Conservation (phyloP, 164 flowering plant species). For the Paratinospora sagittata region DNA sequence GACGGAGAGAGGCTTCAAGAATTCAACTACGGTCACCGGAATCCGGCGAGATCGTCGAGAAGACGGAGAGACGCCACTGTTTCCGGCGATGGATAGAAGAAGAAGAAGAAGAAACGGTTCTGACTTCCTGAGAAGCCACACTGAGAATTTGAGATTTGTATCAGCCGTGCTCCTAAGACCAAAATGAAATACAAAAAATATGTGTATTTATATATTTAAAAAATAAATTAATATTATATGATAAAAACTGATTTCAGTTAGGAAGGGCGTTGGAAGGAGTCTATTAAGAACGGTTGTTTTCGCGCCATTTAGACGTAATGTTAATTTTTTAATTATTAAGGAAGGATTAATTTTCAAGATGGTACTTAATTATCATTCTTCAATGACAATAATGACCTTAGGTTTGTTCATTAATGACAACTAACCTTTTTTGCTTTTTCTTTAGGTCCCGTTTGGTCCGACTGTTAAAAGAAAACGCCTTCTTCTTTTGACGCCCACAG, state of each 20-base stretch:
- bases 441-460: no score
- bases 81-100: conserved; percentile 6
- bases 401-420: not conserved
- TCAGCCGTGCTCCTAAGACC: no score
- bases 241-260: conserved; percentile 14
- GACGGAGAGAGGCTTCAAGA: not conserved
- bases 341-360: not conserved
- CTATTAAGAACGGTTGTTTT: conserved; percentile 25
- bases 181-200: no score
- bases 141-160: not conserved
- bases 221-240: no score
- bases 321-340: not conserved
- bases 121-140: not conserved
- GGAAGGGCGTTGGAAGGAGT: conserved; percentile 6
- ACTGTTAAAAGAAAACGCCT: no score
- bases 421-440: not conserved
- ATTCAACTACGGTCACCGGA: not conserved
- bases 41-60: not conserved
- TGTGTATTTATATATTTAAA: no score
- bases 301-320: conserved; percentile 34
- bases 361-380: not conserved
- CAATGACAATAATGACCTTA: not conserved
- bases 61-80: not conserved
- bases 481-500: no score
- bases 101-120: not conserved